Conservation (phyloP, 495 filamentous ascomycete genomes). For the Podospora comata region DNA sequence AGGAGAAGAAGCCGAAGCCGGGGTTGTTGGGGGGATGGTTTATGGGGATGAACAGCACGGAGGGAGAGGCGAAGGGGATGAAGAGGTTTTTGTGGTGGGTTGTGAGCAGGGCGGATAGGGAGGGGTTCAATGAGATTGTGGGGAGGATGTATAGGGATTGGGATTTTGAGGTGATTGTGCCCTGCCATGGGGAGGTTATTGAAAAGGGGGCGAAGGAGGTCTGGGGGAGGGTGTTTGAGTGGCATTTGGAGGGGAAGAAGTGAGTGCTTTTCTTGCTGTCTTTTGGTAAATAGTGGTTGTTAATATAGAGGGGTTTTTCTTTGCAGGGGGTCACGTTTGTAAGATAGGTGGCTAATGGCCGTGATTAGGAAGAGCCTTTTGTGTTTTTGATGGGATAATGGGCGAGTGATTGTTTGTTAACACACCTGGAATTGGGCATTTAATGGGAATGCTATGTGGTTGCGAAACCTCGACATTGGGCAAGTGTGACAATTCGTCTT, state of each 20-base stretch:
- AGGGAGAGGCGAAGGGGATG: constrained; percentile 65
- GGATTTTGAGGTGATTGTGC: constrained; percentile 85
- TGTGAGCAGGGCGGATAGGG: constrained; percentile 59
- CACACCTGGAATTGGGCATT: neutral
- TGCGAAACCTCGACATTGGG: too few relatives aligned
- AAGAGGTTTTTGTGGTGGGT: constrained; percentile 82
- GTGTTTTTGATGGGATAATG: neutral
- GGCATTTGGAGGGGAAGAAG: constrained; percentile 62
- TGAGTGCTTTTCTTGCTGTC: neutral
- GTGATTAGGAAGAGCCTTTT: neutral
- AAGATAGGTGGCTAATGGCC: neutral
- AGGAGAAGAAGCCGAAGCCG: constrained; percentile 49
- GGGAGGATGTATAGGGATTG: constrained; percentile 62
- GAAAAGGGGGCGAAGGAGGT: constrained; percentile 71
- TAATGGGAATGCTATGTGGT: too few relatives aligned
- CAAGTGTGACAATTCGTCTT: too few relatives aligned
- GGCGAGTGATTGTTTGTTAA: neutral
- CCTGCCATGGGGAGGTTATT: constrained; percentile 92
- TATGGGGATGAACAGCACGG: constrained; percentile 55
- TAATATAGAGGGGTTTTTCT: neutral
- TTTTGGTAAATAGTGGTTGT: too few relatives aligned
- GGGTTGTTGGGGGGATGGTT: constrained; percentile 66
- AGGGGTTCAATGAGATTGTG: constrained; percentile 65
- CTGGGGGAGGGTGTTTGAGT: constrained; percentile 79
- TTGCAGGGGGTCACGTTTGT: neutral